Evolutionary conservation across 164 flowering plant genomes (phyloP), one percentile per base, ranked within the genome.

Genomic region (Cinnamomum chago): DNA sequence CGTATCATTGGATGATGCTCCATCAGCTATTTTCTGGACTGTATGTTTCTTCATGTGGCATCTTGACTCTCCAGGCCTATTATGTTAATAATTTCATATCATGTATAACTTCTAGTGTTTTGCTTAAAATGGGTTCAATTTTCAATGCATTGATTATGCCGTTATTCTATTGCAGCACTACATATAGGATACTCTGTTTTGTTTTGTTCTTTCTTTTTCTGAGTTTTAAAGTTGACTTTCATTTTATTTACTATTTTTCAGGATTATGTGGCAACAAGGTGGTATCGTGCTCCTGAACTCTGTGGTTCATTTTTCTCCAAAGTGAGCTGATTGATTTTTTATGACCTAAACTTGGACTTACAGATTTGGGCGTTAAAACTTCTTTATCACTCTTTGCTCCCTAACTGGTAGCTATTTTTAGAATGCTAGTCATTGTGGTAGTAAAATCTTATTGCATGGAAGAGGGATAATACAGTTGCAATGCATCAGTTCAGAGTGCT

Each of bases 231-330:
- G 2, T 9, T 30, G 28, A 13, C 33, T 14, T 70, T 70, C 27
- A 13, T 40, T n/a, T 24, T n/a, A 15, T 25, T 58, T 58, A 15
- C n/a, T 25, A 20, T 74, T 76, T 76, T 73, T 51, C 62, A 94
- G 97, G 98, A 92, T 81, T 94, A 94, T 79, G 95, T 94, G 79
- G 98, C 98, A 51, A 94, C 97, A 73, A 86, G 98, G 75, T 94
- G 98, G 98, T 94, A 92, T 78, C 90, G 95, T 73, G 98, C 97
- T 76, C 98, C 98, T 73, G 97, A 94, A 82, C 95, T 94, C 70
- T 94, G 97, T 76, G 98, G 98, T 40, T 94, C 95, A 5, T 92
- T 94, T 83, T 94, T 86, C 88, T 94, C 98, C 72, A 94, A 90
- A 76, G 97, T 90, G 81, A 82, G 89, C 74, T 58, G 27, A 17